Percentiles rank a stretch among this genome's conserved stretches.
Conservation (phyloP, 2,329 filamentous ascomycete genomes). For the Huntiella omanensis region DNA sequence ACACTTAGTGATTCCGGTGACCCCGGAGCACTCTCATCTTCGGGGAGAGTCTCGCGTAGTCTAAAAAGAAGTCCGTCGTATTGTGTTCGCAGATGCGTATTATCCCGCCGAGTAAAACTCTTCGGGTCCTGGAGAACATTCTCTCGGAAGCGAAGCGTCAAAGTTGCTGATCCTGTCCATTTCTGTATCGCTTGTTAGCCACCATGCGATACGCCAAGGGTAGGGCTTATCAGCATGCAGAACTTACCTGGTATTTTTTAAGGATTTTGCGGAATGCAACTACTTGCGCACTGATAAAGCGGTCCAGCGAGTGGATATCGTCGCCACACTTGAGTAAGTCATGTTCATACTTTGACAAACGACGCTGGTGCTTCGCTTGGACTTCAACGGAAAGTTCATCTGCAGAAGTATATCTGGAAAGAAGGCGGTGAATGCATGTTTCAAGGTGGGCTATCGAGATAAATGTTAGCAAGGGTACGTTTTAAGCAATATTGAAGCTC, state of each 20-base stretch:
- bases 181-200: constrained; percentile 29
- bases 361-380: constrained; percentile 26
- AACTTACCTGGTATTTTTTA: constrained; percentile 58
- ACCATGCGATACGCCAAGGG: too few species aligned
- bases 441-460: constrained; percentile 27
- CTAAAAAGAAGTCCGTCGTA: constrained; percentile 30
- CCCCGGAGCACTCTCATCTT: constrained; percentile 20
- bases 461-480: background rate
- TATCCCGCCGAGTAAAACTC: constrained; percentile 52
- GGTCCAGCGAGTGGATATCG: constrained; percentile 49
- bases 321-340: constrained; percentile 41
- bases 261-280: constrained; percentile 66
- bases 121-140: constrained; percentile 46
- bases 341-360: constrained; percentile 34
- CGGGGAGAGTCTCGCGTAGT: constrained; percentile 27
- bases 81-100: constrained; percentile 30
- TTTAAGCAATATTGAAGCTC: background rate
- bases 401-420: constrained; percentile 23
- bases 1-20: constrained; percentile 20
- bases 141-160: constrained; percentile 47
- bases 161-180: constrained; percentile 56
- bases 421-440: constrained; percentile 27
- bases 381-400: background rate
- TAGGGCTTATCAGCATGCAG: background rate
- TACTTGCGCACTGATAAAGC: constrained; percentile 56